phyloP scores from a whole-genome alignment of 768 basidiomycete species.

The Strobilomyces dryophilus region DNA sequence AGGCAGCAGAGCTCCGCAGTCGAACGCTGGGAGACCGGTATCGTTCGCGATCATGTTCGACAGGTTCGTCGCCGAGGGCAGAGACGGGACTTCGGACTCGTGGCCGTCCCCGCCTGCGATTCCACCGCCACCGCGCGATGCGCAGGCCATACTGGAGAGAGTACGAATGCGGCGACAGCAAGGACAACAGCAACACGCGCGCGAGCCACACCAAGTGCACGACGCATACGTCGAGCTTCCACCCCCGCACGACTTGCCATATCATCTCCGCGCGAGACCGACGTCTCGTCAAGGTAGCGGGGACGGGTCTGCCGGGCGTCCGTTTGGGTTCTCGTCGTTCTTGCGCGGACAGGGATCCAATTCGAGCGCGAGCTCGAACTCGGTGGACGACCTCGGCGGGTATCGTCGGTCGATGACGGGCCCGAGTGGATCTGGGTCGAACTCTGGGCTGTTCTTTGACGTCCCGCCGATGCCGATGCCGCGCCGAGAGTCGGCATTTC shows the following conservation, averaged over 20 bases:
- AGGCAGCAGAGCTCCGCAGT: conserved; percentile 5
- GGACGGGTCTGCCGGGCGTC: conserved; percentile 11
- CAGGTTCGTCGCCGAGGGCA: conserved; percentile 15
- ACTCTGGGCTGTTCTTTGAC: conserved; percentile 10
- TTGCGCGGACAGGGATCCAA: conserved; percentile 16
- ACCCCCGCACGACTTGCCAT: not conserved
- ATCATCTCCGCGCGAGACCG: conserved; percentile 7
- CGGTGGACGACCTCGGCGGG: conserved; percentile 11
- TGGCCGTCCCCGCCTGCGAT: conserved; percentile 2
- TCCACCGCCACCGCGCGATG: conserved; percentile 2
- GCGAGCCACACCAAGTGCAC: not conserved
- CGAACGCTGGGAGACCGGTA: conserved; percentile 12
- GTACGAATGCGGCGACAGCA: conserved; percentile 13
- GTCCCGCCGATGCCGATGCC: not conserved
- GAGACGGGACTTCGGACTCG: conserved; percentile 4
- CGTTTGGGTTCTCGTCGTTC: conserved; percentile 13
- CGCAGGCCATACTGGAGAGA: conserved; percentile 7
- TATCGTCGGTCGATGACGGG: conserved; percentile 6
- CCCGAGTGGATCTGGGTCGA: not conserved
- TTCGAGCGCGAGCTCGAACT: conserved; percentile 13
- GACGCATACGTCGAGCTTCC: conserved; percentile 1
- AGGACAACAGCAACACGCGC: conserved; percentile 7
- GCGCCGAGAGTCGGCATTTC: conserved; percentile 13
- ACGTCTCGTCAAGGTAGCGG: conserved; percentile 6
- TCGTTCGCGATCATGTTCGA: conserved; percentile 21